Evolutionary conservation across 768 basidiomycete species (phyloP).

Genomic region (Suillus brevipes): DNA sequence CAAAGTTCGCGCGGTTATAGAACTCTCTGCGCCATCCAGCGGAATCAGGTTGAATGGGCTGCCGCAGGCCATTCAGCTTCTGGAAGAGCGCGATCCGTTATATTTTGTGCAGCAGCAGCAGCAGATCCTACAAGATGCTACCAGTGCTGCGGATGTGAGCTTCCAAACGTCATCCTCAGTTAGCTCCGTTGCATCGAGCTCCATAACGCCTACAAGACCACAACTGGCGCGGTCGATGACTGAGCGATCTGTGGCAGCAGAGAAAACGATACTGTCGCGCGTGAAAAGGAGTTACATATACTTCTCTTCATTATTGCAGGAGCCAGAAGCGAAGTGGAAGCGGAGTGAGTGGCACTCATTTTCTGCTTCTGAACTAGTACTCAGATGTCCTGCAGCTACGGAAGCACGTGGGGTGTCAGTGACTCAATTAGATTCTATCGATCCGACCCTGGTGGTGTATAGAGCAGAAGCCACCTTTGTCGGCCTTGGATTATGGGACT

Average conservation of each 20-base stretch:
- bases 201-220: slow-evolving; percentile 25
- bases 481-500: slow-evolving; percentile 93
- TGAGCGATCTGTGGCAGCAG: slow-evolving; percentile 57
- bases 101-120: slow-evolving; percentile 43
- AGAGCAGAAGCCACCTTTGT: slow-evolving; percentile 97
- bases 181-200: slow-evolving; percentile 47
- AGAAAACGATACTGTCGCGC: slow-evolving; percentile 82
- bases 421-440: slow-evolving; percentile 94
- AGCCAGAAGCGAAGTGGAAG: slow-evolving; percentile 98
- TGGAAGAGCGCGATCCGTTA: slow-evolving; percentile 68
- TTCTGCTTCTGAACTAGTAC: slow-evolving; percentile 6
- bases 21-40: slow-evolving; percentile 73
- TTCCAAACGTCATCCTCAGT: slow-evolving; percentile 66
- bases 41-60: slow-evolving; percentile 88
- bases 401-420: slow-evolving; percentile 91
- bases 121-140: slow-evolving; percentile 64
- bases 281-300: slow-evolving; percentile 96
- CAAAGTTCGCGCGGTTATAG: slow-evolving; percentile 78
- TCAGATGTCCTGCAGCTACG: slow-evolving; percentile 49
- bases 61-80: slow-evolving; percentile 61
- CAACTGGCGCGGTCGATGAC: slow-evolving; percentile 40
- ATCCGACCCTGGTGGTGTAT: slow-evolving; percentile 94
- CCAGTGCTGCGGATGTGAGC: slow-evolving; percentile 67
- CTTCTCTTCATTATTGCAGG: slow-evolving; percentile 94
- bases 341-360: slow-evolving; percentile 55